Conservation (phyloP, 768 basidiomycete species). For the Mycena galopus region DNA sequence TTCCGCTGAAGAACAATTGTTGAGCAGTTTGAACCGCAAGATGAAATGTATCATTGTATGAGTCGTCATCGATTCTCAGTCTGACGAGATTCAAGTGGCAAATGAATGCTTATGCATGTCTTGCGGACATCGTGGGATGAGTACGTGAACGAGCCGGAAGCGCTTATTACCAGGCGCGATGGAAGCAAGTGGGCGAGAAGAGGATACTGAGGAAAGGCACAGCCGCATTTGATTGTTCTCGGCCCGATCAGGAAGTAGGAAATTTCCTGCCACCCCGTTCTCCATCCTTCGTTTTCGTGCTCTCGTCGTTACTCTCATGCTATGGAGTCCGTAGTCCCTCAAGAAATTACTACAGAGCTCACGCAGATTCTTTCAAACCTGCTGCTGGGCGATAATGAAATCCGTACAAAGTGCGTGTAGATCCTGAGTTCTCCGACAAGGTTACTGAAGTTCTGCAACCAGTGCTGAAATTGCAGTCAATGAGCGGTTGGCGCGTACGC, state of each 20-base stretch:
- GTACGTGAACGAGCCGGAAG: constrained; percentile 5
- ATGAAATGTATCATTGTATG: not conserved
- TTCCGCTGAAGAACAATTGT: not conserved
- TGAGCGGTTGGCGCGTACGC: constrained; percentile 81
- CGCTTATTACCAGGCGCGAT: not conserved
- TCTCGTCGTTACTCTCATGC: constrained; percentile 22
- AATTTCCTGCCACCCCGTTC: constrained; percentile 5
- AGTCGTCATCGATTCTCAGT: not conserved
- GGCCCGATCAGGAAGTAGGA: constrained; percentile 5
- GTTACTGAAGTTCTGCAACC: constrained; percentile 8
- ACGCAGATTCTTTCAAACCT: constrained; percentile 90
- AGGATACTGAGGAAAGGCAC: not conserved
- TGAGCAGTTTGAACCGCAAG: not conserved
- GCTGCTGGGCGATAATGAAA: constrained; percentile 86
- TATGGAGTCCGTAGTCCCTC: constrained; percentile 68
- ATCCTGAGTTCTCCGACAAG: constrained; percentile 15
- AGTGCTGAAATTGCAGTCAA: constrained; percentile 88
- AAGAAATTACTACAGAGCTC: constrained; percentile 80
- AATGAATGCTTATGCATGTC: not conserved
- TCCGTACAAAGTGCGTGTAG: constrained; percentile 72
- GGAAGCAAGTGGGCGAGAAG: not conserved
- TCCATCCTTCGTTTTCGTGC: not conserved
- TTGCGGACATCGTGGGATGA: constrained; percentile 9
- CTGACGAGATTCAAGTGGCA: not conserved
- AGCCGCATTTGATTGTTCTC: constrained; percentile 11